Evolutionary conservation across 192 early-diverging fungal genomes (phyloP).

Genomic region (Chytriomyces confervae): DNA sequence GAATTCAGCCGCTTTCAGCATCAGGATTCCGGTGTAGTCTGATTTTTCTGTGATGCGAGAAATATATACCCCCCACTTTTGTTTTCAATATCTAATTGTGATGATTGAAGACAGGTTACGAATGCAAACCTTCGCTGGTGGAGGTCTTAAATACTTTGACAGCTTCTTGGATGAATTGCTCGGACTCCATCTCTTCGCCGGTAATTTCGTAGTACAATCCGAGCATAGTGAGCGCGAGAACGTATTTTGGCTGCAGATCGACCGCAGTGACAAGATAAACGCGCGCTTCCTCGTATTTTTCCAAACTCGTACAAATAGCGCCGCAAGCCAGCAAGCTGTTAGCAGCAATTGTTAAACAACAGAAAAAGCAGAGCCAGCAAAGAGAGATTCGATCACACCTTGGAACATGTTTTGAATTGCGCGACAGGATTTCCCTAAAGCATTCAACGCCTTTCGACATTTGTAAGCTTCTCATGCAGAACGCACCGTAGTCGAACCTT

Average conservation of each 20-base stretch:
- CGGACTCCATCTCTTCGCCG: constrained; percentile 58
- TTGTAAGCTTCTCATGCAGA: constrained; percentile 54
- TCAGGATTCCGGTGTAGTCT: constrained; percentile 32
- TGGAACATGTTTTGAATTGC: constrained; percentile 62
- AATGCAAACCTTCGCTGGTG: constrained; percentile 23
- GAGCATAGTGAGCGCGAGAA: constrained; percentile 50
- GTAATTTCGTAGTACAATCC: constrained; percentile 62
- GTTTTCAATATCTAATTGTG: not conserved
- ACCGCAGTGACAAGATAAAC: constrained; percentile 57
- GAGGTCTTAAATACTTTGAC: constrained; percentile 43
- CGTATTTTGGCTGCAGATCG: constrained; percentile 57
- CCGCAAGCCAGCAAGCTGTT: constrained; percentile 57
- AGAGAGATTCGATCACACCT: constrained; percentile 26
- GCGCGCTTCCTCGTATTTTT: constrained; percentile 60
- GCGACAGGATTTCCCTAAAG: constrained; percentile 57
- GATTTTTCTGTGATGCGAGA: not conserved
- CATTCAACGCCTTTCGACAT: constrained; percentile 58
- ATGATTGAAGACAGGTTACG: too few species aligned
- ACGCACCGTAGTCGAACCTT: constrained; percentile 66
- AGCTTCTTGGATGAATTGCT: constrained; percentile 49
- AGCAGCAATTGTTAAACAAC: not conserved
- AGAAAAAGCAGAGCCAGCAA: not conserved
- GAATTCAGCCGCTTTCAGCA: constrained; percentile 58
- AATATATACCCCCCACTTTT: not conserved
- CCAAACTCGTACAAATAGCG: constrained; percentile 48